A percentile compares a stretch with the other conserved stretches of the same genome.
Evolutionary conservation across 139 green algal genomes (phyloP).

Genomic region (Axilococcus clingmanii): DNA sequence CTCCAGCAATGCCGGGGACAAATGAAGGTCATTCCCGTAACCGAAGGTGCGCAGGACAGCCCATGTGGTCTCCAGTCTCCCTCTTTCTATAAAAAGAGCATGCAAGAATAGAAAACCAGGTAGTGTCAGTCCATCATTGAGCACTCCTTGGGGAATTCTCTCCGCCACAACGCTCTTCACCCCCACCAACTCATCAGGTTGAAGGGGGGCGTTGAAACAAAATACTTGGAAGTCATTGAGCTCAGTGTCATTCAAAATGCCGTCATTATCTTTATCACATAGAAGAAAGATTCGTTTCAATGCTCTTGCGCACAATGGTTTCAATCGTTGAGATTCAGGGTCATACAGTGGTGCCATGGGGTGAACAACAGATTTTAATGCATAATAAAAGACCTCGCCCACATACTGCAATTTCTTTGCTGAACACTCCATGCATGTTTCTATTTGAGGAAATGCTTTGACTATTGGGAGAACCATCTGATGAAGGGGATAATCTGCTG

Average conservation of each 20-base stretch:
- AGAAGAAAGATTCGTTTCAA: constrained; percentile 81
- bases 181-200: constrained; percentile 69
- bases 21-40: constrained; percentile 58
- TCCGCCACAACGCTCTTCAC: constrained; percentile 78
- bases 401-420: constrained; percentile 56
- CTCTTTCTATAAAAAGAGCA: constrained; percentile 88
- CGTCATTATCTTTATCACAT: constrained; percentile 72
- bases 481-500: constrained; percentile 41
- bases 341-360: constrained; percentile 82
- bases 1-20: constrained; percentile 45
- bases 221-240: constrained; percentile 77
- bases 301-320: constrained; percentile 53
- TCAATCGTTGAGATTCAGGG: constrained; percentile 29
- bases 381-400: constrained; percentile 59
- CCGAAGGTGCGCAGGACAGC: constrained; percentile 74
- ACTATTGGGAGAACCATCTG: constrained; percentile 50
- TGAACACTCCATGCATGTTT: constrained; percentile 83
- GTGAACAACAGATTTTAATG: constrained; percentile 78
- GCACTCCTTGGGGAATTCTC: constrained; percentile 46
- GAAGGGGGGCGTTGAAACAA: constrained; percentile 64
- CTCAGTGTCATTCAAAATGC: constrained; percentile 63
- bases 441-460: constrained; percentile 52
- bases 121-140: constrained; percentile 62
- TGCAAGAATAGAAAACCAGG: constrained; percentile 91
- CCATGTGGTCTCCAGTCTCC: constrained; percentile 85